Evolutionary conservation across 345 rosid species (phyloP).

Genomic region (Eucalyptus erythrocorys): DNA sequence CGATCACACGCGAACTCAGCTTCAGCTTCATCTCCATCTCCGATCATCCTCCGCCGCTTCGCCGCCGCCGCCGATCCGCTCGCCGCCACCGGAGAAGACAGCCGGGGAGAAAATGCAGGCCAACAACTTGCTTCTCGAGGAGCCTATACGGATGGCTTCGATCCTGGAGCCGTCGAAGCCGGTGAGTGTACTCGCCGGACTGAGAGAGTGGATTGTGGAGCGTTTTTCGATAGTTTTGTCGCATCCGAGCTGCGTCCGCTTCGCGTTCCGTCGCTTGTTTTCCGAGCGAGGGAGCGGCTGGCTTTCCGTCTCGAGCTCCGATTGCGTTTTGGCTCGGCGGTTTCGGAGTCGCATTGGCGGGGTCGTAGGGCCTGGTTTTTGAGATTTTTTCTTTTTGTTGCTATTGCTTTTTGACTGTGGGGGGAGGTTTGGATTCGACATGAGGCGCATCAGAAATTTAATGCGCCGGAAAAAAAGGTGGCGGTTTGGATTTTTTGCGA

Average conservation of each 20-base stretch:
- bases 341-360: neutral
- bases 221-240: neutral
- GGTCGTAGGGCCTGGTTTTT: neutral
- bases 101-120: conserved; percentile 14
- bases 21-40: neutral
- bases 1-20: neutral
- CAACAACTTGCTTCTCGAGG: conserved; percentile 41
- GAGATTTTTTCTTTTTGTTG: neutral
- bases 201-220: neutral
- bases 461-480: neutral
- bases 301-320: neutral
- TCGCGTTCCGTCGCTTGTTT: neutral
- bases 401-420: neutral
- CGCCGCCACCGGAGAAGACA: neutral
- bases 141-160: conserved; percentile 52
- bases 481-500: neutral
- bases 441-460: neutral
- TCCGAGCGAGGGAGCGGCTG: neutral
- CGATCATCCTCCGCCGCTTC: neutral
- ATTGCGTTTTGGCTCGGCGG: neutral
- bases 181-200: conserved; percentile 6
- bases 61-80: neutral
- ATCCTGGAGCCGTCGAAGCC: conserved; percentile 58
- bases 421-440: neutral
- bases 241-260: neutral